phyloP scores from a whole-genome alignment of 169 alveolate genomes.

The Cystoisospora suis region DNA sequence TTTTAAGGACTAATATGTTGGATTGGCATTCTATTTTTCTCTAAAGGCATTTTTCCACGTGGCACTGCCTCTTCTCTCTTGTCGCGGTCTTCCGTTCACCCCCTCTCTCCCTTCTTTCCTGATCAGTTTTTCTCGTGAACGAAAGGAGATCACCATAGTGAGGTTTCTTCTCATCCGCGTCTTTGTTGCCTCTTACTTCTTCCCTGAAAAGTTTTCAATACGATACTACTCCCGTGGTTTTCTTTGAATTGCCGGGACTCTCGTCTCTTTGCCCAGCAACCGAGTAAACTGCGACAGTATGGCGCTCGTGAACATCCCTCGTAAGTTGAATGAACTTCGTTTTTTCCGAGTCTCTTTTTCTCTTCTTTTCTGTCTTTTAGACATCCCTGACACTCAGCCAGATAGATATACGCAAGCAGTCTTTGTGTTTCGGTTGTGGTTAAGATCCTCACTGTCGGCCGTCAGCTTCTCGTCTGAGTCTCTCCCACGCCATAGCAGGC shows the following conservation, averaged over 20 bases:
- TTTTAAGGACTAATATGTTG: too few relatives aligned
- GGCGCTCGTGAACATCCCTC: slow-evolving; percentile 44
- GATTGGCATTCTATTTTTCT: too few relatives aligned
- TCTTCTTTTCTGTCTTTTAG: neutral
- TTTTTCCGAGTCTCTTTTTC: too few relatives aligned
- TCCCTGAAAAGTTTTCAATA: neutral
- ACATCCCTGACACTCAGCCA: neutral
- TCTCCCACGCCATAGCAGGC: too few relatives aligned
- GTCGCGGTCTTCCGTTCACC: too few relatives aligned
- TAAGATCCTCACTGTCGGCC: too few relatives aligned
- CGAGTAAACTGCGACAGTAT: neutral
- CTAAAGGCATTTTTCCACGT: too few relatives aligned
- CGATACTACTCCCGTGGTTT: neutral
- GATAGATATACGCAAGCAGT: too few relatives aligned
- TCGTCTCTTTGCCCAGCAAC: neutral
- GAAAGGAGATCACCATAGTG: neutral
- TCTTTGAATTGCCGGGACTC: neutral
- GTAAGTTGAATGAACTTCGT: neutral
- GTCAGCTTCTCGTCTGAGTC: too few relatives aligned
- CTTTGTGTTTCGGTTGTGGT: too few relatives aligned
- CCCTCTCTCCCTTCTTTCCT: too few relatives aligned
- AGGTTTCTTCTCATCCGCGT: neutral
- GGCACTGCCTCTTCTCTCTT: too few relatives aligned
- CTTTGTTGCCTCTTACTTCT: neutral
- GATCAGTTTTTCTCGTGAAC: neutral